Conservation (phyloP, 192 early-diverging fungal genomes). For the Entophlyctis helioformis region DNA sequence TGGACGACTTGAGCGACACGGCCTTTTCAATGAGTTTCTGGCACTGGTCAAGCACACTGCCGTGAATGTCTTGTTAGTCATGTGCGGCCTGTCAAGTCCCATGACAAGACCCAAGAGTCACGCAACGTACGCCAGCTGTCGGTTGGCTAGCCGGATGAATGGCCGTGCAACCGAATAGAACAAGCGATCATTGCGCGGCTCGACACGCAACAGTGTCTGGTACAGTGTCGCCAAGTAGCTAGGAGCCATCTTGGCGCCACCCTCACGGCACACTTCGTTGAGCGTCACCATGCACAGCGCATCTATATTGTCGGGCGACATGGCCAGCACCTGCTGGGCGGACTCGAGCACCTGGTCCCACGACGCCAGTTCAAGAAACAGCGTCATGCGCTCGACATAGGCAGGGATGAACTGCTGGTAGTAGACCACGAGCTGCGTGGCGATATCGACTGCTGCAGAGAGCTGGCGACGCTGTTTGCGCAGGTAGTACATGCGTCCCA, state of each 20-base stretch:
- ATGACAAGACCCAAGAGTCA: background rate
- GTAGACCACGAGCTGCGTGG: constrained; percentile 30
- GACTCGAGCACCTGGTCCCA: constrained; percentile 40
- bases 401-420: constrained; percentile 35
- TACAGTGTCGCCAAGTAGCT: constrained; percentile 19
- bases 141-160: constrained; percentile 21
- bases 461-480: constrained; percentile 19
- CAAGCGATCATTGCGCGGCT: constrained; percentile 24
- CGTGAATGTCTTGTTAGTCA: too few relatives aligned
- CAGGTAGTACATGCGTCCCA: constrained; percentile 24
- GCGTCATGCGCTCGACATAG: constrained; percentile 35
- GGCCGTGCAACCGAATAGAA: constrained; percentile 14
- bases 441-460: constrained; percentile 29
- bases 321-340: constrained; percentile 17
- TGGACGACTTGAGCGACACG: constrained; percentile 13
- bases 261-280: constrained; percentile 27
- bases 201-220: constrained; percentile 1
- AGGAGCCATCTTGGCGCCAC: constrained; percentile 14
- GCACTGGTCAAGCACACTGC: constrained; percentile 26
- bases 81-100: too few relatives aligned
- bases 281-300: constrained; percentile 17
- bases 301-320: constrained; percentile 30
- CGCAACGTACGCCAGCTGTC: constrained; percentile 7
- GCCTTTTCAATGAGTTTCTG: constrained; percentile 15
- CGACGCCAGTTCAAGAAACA: constrained; percentile 23